Conservation (phyloP, 2,329 filamentous ascomycete genomes). For the Diaporthe destruens region DNA sequence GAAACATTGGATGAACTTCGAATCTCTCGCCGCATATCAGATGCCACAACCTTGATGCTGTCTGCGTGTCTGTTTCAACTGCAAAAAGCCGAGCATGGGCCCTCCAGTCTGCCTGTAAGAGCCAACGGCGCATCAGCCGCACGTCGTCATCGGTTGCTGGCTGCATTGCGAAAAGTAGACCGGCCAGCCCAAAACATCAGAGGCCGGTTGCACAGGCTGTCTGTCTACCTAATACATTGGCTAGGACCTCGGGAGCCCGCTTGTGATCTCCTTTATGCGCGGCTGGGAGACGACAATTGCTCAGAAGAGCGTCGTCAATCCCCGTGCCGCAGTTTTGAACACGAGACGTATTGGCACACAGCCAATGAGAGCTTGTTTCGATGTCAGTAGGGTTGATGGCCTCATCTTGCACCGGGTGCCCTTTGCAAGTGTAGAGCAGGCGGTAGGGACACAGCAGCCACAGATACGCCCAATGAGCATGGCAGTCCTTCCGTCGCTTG, state of each 20-base stretch:
- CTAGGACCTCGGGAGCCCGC: neutral
- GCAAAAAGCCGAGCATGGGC: neutral
- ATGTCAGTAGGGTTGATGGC: neutral
- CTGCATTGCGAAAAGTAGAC: too few relatives aligned
- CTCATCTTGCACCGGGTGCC: neutral
- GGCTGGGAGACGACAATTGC: neutral
- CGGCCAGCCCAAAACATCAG: neutral
- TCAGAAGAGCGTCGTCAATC: neutral
- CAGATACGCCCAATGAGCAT: too few relatives aligned
- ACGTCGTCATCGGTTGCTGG: neutral
- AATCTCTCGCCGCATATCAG: neutral
- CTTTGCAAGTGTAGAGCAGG: neutral
- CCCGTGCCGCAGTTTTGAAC: neutral
- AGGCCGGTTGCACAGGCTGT: neutral
- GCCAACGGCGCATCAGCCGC: neutral
- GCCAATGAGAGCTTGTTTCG: too few relatives aligned
- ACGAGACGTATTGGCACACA: neutral
- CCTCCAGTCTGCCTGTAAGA: neutral
- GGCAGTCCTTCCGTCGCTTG: neutral
- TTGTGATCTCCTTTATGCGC: too few relatives aligned
- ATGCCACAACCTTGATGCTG: neutral
- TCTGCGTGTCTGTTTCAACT: neutral
- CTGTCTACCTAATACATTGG: neutral
- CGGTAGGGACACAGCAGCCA: neutral
- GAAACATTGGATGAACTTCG: slow-evolving; percentile 10